Percentiles rank a stretch among this genome's conserved stretches.
Evolutionary conservation across 805 yeast genomes (phyloP).

Genomic region (Maudiozyma barnettii): DNA sequence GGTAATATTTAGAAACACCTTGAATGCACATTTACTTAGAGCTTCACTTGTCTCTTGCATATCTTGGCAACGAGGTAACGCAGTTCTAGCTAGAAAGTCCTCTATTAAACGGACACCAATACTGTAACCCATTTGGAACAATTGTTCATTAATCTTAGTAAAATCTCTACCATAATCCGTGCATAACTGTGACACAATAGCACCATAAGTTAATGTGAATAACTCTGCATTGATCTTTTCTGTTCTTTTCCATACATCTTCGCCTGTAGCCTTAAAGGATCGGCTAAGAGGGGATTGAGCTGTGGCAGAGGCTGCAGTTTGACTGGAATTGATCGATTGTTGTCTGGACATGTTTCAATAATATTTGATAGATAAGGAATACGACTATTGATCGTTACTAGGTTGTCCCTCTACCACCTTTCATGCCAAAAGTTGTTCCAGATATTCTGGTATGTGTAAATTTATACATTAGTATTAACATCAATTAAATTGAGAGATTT

Average conservation of each 20-base stretch:
- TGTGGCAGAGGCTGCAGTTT: not conserved
- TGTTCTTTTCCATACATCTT: conserved; percentile 84
- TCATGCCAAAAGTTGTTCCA: too few species aligned
- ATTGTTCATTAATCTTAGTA: conserved; percentile 66
- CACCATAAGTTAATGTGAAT: conserved; percentile 90
- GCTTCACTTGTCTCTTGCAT: conserved; percentile 84
- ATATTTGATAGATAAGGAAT: too few species aligned
- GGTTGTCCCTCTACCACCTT: too few species aligned
- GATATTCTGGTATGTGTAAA: too few species aligned
- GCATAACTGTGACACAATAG: conserved; percentile 85
- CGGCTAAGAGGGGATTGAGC: conserved; percentile 11
- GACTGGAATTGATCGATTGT: not conserved
- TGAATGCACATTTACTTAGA: conserved; percentile 79
- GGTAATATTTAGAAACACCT: conserved; percentile 71
- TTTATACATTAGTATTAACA: too few species aligned
- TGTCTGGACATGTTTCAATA: not conserved
- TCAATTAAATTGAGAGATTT: too few species aligned
- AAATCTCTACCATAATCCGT: conserved; percentile 73
- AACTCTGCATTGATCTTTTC: conserved; percentile 90
- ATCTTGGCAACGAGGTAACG: conserved; percentile 68
- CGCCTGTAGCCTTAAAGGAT: conserved; percentile 45
- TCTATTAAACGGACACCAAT: conserved; percentile 88
- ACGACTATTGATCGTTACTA: too few species aligned
- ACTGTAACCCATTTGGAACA: conserved; percentile 90
- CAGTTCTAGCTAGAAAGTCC: conserved; percentile 83